Evolutionary conservation across 495 filamentous ascomycete genomes (phyloP), one percentile per base, ranked within the genome.

Genomic region (Staphylotrichum tortipilum): DNA sequence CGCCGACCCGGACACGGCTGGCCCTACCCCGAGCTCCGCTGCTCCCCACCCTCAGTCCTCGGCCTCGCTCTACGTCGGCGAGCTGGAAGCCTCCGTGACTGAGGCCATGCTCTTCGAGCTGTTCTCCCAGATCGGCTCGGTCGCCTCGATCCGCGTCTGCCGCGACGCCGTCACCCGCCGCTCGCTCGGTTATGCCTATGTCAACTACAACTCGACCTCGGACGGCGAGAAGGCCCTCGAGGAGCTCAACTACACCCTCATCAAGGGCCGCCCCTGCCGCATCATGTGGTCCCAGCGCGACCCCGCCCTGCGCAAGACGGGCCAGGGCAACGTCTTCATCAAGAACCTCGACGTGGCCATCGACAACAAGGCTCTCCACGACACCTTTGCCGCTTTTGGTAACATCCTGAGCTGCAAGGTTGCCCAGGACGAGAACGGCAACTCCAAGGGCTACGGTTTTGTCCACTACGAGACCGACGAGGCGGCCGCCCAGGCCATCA

Each of bases 231-330:
- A 91, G 69, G 92, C 92, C 53, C 82, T 99, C 42, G 92, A 99
- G 74, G 92, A 99, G 72, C 81, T 99, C 53, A 99, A 99, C 82
- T 99, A 99, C 77, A 99, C 94, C 52, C 76, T 95, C 56, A 97
- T 99, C 78, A 97, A 97, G 81, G 88, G 88, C 61, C 89, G 88
- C 67, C 91, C 92, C 29, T 97, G 94, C 83, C 92, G 92, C 69
- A 99, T 99, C 79, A 99, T 99, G 92, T 99, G 92, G 92, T 97
- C 94, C 51, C 92, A 99, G 79, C 92, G 92, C 72, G 92, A 99
- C 72, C 92, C 92, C 56, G 92, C 91, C 67, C 79, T 97, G 62
- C 92, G 92, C 74, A 99, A 99, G 84, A 99, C 89, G 60, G 92
- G 92, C 57, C 90, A 96, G 72, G 92, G 92, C 66, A 99, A 99